Percentiles rank a stretch among this genome's conserved stretches.
Evolutionary conservation across 192 early-diverging fungal genomes (phyloP).

Genomic region (Gonapodya sp.): DNA sequence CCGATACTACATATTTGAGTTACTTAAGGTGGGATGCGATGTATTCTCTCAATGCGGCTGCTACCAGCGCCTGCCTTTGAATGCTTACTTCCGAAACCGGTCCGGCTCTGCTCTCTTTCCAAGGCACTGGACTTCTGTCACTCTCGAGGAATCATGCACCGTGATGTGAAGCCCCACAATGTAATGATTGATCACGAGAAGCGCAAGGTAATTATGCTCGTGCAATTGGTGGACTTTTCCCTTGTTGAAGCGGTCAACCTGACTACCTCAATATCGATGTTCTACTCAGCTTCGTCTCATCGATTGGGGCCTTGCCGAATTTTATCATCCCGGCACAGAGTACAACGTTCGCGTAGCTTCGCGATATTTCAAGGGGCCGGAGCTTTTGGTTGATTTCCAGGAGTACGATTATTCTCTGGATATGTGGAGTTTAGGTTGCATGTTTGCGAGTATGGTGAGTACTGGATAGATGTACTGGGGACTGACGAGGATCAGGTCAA

Average conservation of each 20-base stretch:
- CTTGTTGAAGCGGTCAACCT: background rate
- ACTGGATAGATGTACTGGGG: background rate
- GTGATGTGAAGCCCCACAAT: conserved; percentile 97
- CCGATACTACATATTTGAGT: conserved; percentile 92
- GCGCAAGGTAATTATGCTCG: conserved; percentile 35
- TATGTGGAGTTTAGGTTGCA: conserved; percentile 99
- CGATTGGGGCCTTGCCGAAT: conserved; percentile 99
- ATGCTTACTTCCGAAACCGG: conserved; percentile 10
- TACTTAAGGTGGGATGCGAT: conserved; percentile 66
- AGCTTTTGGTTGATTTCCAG: conserved; percentile 95
- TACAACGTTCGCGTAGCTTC: conserved; percentile 99
- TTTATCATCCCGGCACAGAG: conserved; percentile 93
- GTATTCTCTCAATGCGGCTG: background rate
- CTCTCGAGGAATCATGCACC: conserved; percentile 97
- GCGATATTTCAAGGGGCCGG: conserved; percentile 98
- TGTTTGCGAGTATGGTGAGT: conserved; percentile 96
- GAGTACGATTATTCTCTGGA: conserved; percentile 99
- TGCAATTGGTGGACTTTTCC: background rate
- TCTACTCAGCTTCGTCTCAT: conserved; percentile 74
- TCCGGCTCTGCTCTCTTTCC: background rate
- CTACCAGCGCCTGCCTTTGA: background rate
- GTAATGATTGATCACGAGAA: conserved; percentile 99
- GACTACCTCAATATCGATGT: conserved; percentile 5
- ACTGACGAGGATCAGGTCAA: conserved; percentile 10
- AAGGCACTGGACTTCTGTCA: conserved; percentile 96